Evolutionary conservation across 441 rosid species (phyloP), one percentile per base, ranked within the genome.

Genomic region (Brassica balearica): DNA sequence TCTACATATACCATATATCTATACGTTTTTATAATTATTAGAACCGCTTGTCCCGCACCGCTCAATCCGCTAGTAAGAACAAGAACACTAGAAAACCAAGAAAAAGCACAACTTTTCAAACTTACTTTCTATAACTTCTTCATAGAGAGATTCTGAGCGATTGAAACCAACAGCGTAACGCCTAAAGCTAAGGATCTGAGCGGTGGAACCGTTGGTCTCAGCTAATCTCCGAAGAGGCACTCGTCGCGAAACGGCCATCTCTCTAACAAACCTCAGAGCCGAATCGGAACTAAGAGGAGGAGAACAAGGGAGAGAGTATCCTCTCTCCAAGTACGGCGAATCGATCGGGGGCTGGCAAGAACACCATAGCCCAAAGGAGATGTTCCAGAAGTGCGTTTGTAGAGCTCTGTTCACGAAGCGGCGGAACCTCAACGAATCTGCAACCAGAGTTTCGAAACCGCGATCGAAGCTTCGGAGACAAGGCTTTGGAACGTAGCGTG

Each of bases 161-260:
- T 60, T n/a, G 3, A 48, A 66, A 60, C 66, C 74, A 48, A 80
- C 80, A 71, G 5, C 8, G 69, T 71, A 80, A 23, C 83, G 80
- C 8, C 80, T 19, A 61, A 80, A 80, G 2, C 83, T 80, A 66
- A 80, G 83, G 69, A 80, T 80, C n/a, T 71, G 80, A 5, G 83
- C 77, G 25, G 65, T 71, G 1, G 55, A 65, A 46, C 29, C 17
- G 6, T 80, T 80, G 51, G 51, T 66, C 55, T 80, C 79, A 65
- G 77, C 83, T 66, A 80, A 75, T 29, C 70, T 66, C 76, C 76
- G 59, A 6, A 75, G 70, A 66, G 83, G 27, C 38, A 80, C 69
- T 0, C 38, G n/a, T 4, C 2, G 1, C 38, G 77, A 75, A 80
- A 80, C 3, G 0, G 83, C 80, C 59, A 59, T 65, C 8, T 71